These are phyloP conservation scores for Abelmoschus esculentus DNA, from an alignment of 345 rosid genomes.

Conservation along the genomic window DNA sequence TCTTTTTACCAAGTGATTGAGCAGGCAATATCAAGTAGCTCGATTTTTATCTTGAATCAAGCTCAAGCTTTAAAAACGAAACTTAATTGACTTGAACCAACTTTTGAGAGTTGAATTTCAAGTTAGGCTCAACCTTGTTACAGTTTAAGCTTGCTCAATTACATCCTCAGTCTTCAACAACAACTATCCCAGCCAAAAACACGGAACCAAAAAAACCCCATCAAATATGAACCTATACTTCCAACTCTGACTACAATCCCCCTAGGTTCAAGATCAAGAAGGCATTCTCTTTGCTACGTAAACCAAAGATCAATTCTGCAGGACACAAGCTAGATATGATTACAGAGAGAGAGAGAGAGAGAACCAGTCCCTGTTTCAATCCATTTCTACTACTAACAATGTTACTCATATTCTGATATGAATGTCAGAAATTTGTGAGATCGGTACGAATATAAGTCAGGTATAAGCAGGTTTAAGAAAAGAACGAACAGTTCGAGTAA, in stretches of 20 bases:
- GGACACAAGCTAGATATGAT: no score
- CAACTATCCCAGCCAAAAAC: not conserved
- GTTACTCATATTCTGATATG: not conserved
- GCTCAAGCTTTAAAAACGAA: not conserved
- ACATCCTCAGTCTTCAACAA: not conserved
- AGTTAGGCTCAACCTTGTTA: not conserved
- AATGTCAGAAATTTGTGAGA: not conserved
- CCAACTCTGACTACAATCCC: not conserved
- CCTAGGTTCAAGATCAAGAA: not conserved
- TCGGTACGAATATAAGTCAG: no score
- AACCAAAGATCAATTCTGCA: not conserved
- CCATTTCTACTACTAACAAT: not conserved
- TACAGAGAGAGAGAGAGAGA: not conserved
- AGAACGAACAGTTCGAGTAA: not conserved
- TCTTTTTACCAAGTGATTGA: not conserved
- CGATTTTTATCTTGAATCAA: not conserved
- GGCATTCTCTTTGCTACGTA: not conserved
- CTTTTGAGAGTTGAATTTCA: not conserved
- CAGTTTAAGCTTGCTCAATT: not conserved
- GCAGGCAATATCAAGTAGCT: not conserved
- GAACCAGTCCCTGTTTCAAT: not conserved
- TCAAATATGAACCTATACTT: not conserved
- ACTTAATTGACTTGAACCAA: not conserved
- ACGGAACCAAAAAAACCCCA: not conserved
- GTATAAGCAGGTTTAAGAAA: not conserved